These are phyloP conservation scores for Takashimella tepidaria DNA, from an alignment of 1,284 basidiomycete species.

Conservation along the genomic window DNA sequence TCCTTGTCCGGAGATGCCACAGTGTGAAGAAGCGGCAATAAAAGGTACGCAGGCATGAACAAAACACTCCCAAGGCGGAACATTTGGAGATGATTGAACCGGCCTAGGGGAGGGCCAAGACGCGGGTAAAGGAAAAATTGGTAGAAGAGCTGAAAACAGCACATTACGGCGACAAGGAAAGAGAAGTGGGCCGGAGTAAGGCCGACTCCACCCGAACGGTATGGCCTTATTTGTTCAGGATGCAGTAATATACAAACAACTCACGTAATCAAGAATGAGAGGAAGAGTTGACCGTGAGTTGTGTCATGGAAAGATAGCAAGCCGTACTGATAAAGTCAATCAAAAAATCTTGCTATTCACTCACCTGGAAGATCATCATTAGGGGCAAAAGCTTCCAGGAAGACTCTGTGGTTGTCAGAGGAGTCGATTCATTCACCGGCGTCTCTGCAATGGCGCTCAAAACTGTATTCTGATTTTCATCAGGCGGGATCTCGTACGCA, in stretches of 20 bases:
- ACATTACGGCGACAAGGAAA: constrained; percentile 48
- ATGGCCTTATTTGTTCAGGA: constrained; percentile 24
- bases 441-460: constrained; percentile 43
- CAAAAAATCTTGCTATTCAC: background rate
- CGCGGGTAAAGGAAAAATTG: constrained; percentile 49
- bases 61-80: constrained; percentile 45
- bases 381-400: constrained; percentile 39
- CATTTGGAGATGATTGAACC: constrained; percentile 47
- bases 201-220: constrained; percentile 46
- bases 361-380: constrained; percentile 43
- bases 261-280: constrained; percentile 47
- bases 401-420: constrained; percentile 12
- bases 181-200: constrained; percentile 48
- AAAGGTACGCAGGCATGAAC: constrained; percentile 47
- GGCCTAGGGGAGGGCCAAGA: constrained; percentile 47
- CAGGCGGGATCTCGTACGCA: background rate
- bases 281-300: constrained; percentile 47
- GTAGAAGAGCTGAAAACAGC: constrained; percentile 46
- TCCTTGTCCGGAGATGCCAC: constrained; percentile 39
- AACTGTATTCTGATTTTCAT: constrained; percentile 6
- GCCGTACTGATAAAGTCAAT: constrained; percentile 38
- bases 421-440: constrained; percentile 5
- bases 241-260: constrained; percentile 7
- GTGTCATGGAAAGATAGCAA: constrained; percentile 47
- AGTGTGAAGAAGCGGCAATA: constrained; percentile 42